Evolutionary conservation across 176 grass and related monocot species (phyloP).

Genomic region (Zizania latifolia): DNA sequence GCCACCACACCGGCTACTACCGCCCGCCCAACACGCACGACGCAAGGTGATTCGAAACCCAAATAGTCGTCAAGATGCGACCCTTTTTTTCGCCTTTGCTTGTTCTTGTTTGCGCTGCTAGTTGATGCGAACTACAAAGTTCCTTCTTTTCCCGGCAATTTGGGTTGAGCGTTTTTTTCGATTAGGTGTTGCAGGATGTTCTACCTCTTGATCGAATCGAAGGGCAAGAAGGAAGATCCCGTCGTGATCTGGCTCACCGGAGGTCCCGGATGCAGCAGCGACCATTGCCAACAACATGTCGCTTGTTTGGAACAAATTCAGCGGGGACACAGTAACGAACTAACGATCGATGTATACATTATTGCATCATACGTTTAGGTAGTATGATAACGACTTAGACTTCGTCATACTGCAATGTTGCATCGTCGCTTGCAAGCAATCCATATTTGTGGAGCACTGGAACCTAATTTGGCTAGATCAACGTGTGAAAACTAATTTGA

Average conservation of each 20-base stretch:
- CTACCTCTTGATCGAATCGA: constrained; percentile 98
- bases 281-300: constrained; percentile 74
- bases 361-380: background rate
- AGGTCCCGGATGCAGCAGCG: constrained; percentile 92
- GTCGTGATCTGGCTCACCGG: constrained; percentile 97
- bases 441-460: too few relatives aligned
- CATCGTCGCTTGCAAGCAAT: background rate
- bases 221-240: constrained; percentile 64
- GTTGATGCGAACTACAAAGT: background rate
- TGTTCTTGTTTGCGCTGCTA: too few relatives aligned
- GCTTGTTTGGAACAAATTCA: constrained; percentile 75
- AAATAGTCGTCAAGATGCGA: background rate
- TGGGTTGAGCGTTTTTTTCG: too few relatives aligned
- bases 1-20: constrained; percentile 94
- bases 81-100: too few relatives aligned
- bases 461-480: background rate
- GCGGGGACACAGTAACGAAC: constrained; percentile 68
- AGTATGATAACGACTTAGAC: background rate
- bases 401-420: background rate
- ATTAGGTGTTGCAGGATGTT: constrained; percentile 67
- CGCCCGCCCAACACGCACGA: constrained; percentile 70
- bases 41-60: constrained; percentile 41
- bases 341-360: background rate
- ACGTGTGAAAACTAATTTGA: background rate
- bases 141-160: background rate